Conservation (phyloP, 2,329 filamentous ascomycete species). For the Aspergillus sojae region DNA sequence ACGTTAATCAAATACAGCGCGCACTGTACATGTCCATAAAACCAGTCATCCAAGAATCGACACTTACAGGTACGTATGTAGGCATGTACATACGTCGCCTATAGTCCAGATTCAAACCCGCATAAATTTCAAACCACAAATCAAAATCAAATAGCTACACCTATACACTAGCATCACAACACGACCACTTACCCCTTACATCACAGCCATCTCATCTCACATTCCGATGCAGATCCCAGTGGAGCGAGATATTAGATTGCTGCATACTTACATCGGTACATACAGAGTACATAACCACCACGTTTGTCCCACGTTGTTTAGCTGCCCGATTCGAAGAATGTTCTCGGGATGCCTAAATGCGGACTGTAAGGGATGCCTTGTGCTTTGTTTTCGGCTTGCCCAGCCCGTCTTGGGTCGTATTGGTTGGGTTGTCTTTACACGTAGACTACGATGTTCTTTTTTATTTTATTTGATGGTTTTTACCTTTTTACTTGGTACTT, state of each 20-base stretch:
- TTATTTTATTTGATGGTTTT: no score
- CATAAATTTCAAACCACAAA: no score
- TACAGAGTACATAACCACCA: neutral
- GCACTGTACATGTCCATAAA: no score
- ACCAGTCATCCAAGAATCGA: no score
- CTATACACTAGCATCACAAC: no score
- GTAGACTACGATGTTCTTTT: neutral
- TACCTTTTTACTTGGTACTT: no score
- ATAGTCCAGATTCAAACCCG: no score
- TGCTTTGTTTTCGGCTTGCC: neutral
- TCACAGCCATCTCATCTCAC: neutral
- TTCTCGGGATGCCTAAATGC: slow-evolving; percentile 6
- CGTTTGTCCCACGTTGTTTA: neutral
- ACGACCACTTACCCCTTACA: neutral
- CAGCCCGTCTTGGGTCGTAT: neutral
- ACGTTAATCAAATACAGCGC: no score
- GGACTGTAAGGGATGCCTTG: neutral
- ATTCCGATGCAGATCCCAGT: neutral
- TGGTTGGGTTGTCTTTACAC: neutral
- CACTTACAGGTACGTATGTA: no score
- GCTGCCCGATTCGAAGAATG: neutral
- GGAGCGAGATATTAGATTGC: neutral
- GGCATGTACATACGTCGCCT: no score
- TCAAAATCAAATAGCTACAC: no score
- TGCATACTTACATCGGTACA: neutral